These are phyloP conservation scores for Irpex rosettiformis DNA, from an alignment of 1,284 basidiomycete species.

Conservation along the genomic window DNA sequence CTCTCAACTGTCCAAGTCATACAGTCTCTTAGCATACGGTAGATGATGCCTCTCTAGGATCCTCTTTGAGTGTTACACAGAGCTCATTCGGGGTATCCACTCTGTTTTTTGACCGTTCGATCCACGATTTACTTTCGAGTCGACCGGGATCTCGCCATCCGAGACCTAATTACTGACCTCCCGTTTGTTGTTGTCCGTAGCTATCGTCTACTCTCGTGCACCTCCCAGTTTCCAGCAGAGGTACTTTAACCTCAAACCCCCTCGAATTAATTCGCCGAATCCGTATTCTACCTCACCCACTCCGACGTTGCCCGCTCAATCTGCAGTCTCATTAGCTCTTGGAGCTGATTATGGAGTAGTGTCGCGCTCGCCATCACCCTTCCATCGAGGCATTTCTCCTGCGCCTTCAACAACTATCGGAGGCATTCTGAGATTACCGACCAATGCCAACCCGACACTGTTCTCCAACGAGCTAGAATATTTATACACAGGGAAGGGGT, in stretches of 20 bases:
- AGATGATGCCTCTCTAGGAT: neutral
- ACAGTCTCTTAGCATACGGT: neutral
- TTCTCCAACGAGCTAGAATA: conserved; percentile 89
- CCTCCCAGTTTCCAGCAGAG: conserved; percentile 82
- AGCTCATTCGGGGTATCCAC: neutral
- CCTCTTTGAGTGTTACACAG: neutral
- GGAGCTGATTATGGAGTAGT: conserved; percentile 40
- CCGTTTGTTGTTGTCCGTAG: conserved; percentile 39
- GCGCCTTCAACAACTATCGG: conserved; percentile 40
- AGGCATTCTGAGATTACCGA: conserved; percentile 52
- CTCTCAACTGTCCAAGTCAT: neutral
- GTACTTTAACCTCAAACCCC: conserved; percentile 74
- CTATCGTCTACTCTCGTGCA: conserved; percentile 91
- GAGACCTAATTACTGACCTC: neutral
- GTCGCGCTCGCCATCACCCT: conserved; percentile 58
- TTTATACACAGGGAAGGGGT: conserved; percentile 84
- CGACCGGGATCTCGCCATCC: neutral
- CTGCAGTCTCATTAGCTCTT: conserved; percentile 57
- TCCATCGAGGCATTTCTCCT: conserved; percentile 38
- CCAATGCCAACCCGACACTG: conserved; percentile 69
- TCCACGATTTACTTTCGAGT: neutral
- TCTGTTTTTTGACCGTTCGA: neutral
- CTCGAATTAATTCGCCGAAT: conserved; percentile 49
- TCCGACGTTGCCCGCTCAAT: conserved; percentile 50
- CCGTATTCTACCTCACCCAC: conserved; percentile 56